Base-by-base conservation (phyloP, 768 basidiomycete species). In the Rhodotorula diobovata region DNA sequence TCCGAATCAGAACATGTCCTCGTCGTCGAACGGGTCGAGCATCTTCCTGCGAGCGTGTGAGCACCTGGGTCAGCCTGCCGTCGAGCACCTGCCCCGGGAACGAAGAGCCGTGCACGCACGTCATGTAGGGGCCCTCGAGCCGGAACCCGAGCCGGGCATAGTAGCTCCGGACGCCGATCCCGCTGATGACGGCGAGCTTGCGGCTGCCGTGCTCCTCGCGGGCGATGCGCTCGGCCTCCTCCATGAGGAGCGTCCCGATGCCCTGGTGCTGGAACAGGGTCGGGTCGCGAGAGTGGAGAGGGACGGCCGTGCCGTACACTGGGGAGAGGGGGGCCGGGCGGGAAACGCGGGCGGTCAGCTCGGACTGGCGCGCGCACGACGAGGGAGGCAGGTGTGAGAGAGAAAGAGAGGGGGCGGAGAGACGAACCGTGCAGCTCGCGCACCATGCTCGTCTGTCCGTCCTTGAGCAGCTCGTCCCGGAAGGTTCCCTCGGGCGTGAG, bases 151-250 rank as follows among this genome's bases (percentile, higher is more conserved):
- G 41, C 34, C 69, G 46, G 5, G 70, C 75, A 28, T 76, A 99
- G 81, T 99, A 99, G 80, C 95, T 93, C 77, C 96, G 85, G 21
- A 96, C 98, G 30, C 96, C 96, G 70, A 99, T 93, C 72, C 91
- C 93, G 50, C 93, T 94, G 75, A 99, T 99, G 69, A 99, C 95
- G n/a, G 90, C 96, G 45, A 99, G 82, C 81, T 98, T 94, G 72
- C 89, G 84, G 80, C 93, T 97, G 30, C 91, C 95, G 72, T 99
- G 96, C 79, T 99, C 96, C 78, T 97, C 95, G 75, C 89, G 84
- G 35, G 96, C 93, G 83, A 99, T 98, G 77, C 95, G 86, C 81
- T 98, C 96, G 16, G 96, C 96, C 82, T 99, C 96, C 79, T 99
- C 96, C 96, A 99, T 99, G 72, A 99, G 82, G 72, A 98, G 80